Evolutionary conservation across 352 stramenopile species (phyloP), one percentile per base, ranked within the genome.

Genomic region (Pythium insidiosum): DNA sequence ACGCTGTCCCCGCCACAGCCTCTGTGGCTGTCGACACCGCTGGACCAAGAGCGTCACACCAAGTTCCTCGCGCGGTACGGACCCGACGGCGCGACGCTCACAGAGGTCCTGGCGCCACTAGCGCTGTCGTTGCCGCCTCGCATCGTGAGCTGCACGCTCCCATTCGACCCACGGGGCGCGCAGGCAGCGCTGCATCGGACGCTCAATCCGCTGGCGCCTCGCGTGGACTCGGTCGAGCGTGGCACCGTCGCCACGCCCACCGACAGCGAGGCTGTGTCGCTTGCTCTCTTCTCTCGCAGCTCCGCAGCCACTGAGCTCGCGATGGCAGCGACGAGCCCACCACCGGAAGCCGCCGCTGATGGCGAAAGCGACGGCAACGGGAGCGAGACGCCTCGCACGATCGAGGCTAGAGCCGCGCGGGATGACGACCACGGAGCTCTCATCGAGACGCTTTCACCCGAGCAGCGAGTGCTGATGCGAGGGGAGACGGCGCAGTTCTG

Each of bases 401-500:
- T 9, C 28, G 28, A 33, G 15, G 28, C n/a, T n/a, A n/a, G n/a
- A n/a, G n/a, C n/a, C n/a, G n/a, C n/a, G n/a, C n/a, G n/a, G n/a
- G n/a, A n/a, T n/a, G n/a, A n/a, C n/a, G n/a, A n/a, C n/a, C n/a
- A n/a, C n/a, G n/a, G n/a, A n/a, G n/a, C n/a, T n/a, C n/a, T n/a
- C n/a, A n/a, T n/a, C n/a, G n/a, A n/a, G n/a, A n/a, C n/a, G n/a
- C n/a, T n/a, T n/a, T n/a, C n/a, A n/a, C n/a, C n/a, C n/a, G n/a
- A n/a, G n/a, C n/a, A 36, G 7, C 54, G 47, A 15, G 5, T 22
- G 0, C 38, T 43, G 5, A 61, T 77, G 13, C n/a, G n/a, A n/a
- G 75, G 75, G 5, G 73, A 81, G 37, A 78, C 64, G 18, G 69
- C 49, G 3, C 73, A 60, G 7, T 89, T 76, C 38, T 89, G 76